Evolutionary conservation across 352 stramenopile species (phyloP).

Genomic region (Globisporangium paddicum): DNA sequence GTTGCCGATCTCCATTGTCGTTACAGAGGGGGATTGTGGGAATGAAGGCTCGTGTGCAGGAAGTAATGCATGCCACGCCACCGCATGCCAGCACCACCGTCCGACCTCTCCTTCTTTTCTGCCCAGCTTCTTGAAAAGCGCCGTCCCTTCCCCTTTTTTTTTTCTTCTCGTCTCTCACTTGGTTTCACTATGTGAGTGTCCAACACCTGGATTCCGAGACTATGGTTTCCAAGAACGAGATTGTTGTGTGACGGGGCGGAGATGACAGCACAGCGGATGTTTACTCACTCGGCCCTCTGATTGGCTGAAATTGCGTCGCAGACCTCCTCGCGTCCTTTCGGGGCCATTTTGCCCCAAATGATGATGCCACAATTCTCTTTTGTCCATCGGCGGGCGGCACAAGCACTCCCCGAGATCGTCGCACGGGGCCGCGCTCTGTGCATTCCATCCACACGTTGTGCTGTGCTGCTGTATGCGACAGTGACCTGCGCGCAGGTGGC

Average conservation of each 20-base stretch:
- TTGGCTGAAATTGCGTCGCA: background rate
- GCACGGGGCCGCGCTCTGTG: background rate
- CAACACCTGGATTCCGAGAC: no score
- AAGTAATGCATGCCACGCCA: no score
- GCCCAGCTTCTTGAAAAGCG: no score
- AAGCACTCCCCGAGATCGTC: background rate
- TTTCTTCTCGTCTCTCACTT: no score
- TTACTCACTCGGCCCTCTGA: background rate
- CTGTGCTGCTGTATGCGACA: background rate
- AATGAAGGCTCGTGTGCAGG: no score
- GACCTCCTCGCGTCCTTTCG: background rate
- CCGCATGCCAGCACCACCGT: no score
- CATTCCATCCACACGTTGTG: background rate
- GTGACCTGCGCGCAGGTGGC: background rate
- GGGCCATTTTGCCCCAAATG: background rate
- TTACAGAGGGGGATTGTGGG: background rate
- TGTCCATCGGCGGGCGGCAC: background rate
- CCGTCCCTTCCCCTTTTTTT: no score
- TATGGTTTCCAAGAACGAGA: no score
- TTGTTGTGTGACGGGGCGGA: background rate
- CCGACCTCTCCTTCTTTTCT: no score
- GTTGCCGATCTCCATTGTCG: constrained; percentile 39
- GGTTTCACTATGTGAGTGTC: no score
- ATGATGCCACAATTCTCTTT: no score
- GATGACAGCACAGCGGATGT: background rate